Evolutionary conservation across 2,329 filamentous ascomycete genomes (phyloP), one percentile per base, ranked within the genome.

Genomic region (Cytospora piceae): DNA sequence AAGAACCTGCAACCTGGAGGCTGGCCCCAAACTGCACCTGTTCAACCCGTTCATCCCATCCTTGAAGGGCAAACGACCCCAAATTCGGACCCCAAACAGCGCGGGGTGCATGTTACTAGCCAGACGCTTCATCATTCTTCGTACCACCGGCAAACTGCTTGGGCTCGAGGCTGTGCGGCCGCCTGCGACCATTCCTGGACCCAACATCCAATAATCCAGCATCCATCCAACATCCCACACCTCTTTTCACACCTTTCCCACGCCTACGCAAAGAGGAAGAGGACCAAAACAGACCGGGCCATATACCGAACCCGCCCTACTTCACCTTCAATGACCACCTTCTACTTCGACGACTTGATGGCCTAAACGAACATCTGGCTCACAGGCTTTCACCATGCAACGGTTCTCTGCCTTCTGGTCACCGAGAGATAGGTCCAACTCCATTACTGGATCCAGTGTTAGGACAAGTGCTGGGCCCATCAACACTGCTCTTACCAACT

Each of bases 391-490:
- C 70, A 73, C 71, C 71, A 81, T 82, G 80, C 79, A 81, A 76
- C 80, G 80, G 68, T 78, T 82, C 70, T 80, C 80, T 67, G 75
- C 78, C 60, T 74, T 82, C 68, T 78, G 82, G 73, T 78, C 80
- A 29, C 72, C 73, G 67, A 76, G 76, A 75, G 76, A 78, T 64
- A 70, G 72, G 63, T 67, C 71, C 64, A 73, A 69, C 22, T 58
- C 58, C 24, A 49, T 61, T 12, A 39, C 34, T n/a, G 15, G 39
- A 54, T 24, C 61, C 60, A 60, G 51, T n/a, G 52, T 60, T 20
- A 46, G 53, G 15, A 29, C 29, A 17, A 63, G 27, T 51, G 22
- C 61, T 29, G 17, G 39, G 22, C 22, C 53, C 11, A 27, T 11
- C 58, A 37, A 31, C 54, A 24, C 60, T 49, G 29, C 31, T 20